Percentiles rank a stretch among this genome's conserved stretches.
phyloP scores from a whole-genome alignment of 2,329 filamentous ascomycete genomes.

The Monosporascus ibericus region DNA sequence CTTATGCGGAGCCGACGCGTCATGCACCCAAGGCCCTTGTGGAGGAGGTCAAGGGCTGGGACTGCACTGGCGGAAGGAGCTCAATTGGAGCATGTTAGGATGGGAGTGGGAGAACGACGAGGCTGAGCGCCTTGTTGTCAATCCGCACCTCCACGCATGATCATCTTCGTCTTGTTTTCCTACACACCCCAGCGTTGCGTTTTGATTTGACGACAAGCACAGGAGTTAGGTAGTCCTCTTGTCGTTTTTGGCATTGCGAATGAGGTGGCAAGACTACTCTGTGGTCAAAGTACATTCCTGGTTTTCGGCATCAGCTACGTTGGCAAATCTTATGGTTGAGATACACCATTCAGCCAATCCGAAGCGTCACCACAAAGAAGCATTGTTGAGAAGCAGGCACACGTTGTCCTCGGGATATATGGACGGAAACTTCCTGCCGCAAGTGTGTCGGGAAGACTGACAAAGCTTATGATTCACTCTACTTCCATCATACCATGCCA shows the following conservation, averaged over 20 bases:
- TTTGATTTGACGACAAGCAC: constrained; percentile 32
- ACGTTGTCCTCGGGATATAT: neutral
- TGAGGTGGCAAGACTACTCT: constrained; percentile 3
- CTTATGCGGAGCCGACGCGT: constrained; percentile 16
- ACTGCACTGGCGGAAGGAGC: constrained; percentile 66
- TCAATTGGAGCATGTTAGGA: constrained; percentile 80
- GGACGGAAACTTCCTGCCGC: too few species aligned
- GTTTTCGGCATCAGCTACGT: neutral
- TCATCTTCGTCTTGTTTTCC: constrained; percentile 29
- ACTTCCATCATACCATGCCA: too few species aligned
- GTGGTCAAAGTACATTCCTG: neutral
- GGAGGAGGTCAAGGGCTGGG: constrained; percentile 56
- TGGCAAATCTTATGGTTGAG: neutral
- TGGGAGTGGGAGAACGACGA: constrained; percentile 64
- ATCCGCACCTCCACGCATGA: constrained; percentile 44
- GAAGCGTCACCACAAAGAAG: too few species aligned
- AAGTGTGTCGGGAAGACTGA: too few species aligned
- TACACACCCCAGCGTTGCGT: constrained; percentile 13
- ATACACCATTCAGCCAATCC: too few species aligned
- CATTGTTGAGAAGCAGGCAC: neutral
- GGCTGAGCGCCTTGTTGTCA: constrained; percentile 32
- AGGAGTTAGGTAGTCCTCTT: constrained; percentile 48
- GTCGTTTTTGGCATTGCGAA: constrained; percentile 25
- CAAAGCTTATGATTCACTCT: too few species aligned
- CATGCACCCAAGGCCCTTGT: constrained; percentile 28